These are phyloP conservation scores for Xylaria sp. DNA, from an alignment of 2,329 filamentous ascomycete genomes.

Conservation along the genomic window DNA sequence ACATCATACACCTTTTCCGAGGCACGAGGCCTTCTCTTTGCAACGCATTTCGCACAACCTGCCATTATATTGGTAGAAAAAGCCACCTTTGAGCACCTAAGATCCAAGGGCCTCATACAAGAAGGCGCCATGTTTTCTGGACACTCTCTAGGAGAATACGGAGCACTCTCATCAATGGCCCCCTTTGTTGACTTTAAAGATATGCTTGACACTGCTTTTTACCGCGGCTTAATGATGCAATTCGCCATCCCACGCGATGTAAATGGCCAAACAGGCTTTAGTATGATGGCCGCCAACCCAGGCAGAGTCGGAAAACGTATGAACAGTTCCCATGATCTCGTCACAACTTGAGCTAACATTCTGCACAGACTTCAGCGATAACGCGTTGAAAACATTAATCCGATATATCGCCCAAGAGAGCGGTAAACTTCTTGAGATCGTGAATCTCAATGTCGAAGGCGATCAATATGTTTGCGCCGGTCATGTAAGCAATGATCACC, in stretches of 20 bases:
- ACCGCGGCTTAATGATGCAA: slow-evolving; percentile 36
- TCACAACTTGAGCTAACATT: slow-evolving; percentile 13
- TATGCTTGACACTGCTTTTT: slow-evolving; percentile 29
- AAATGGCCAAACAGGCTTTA: slow-evolving; percentile 32
- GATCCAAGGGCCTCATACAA: slow-evolving; percentile 26
- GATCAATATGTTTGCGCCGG: slow-evolving; percentile 38
- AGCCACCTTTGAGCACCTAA: slow-evolving; percentile 82
- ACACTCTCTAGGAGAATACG: slow-evolving; percentile 33
- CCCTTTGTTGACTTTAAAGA: slow-evolving; percentile 29
- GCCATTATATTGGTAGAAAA: slow-evolving; percentile 99
- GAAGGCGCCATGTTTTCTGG: slow-evolving; percentile 32
- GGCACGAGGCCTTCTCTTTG: slow-evolving; percentile 91
- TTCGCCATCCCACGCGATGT: slow-evolving; percentile 32
- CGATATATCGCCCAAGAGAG: slow-evolving; percentile 26
- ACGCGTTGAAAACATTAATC: slow-evolving; percentile 23
- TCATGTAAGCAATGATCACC: slow-evolving; percentile 24
- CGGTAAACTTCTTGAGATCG: slow-evolving; percentile 34
- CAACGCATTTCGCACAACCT: slow-evolving; percentile 98
- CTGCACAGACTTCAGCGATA: slow-evolving; percentile 27
- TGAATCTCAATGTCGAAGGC: slow-evolving; percentile 35
- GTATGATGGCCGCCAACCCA: slow-evolving; percentile 37
- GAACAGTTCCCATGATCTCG: background rate
- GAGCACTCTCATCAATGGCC: slow-evolving; percentile 26
- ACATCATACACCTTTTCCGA: slow-evolving; percentile 97
- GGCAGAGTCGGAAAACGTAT: slow-evolving; percentile 33